Evolutionary conservation across 345 rosid genomes (phyloP).

Genomic region (Syzygium aromaticum): DNA sequence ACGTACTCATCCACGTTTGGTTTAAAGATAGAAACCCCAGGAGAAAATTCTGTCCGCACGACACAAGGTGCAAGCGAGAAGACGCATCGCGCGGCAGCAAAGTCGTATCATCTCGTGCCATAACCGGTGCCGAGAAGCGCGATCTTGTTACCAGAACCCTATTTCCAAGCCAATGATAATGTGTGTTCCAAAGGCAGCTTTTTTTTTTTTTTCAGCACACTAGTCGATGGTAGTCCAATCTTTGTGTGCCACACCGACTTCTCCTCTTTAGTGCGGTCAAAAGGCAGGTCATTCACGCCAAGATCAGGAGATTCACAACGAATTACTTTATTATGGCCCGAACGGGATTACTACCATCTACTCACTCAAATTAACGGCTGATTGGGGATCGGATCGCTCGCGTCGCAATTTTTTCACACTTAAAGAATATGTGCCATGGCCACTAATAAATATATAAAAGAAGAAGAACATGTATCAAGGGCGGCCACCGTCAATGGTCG

Average conservation of each 20-base stretch:
- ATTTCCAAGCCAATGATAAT: neutral
- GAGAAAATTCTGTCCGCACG: neutral
- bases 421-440: neutral
- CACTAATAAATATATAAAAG: neutral
- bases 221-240: neutral
- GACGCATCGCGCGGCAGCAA: neutral
- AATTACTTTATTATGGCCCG: neutral
- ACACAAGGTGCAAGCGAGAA: neutral
- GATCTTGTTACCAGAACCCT: neutral
- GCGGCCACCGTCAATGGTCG: neutral
- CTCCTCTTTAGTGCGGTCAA: neutral
- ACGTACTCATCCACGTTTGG: neutral
- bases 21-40: neutral
- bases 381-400: neutral
- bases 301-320: neutral
- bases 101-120: neutral
- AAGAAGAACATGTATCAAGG: neutral
- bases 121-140: neutral
- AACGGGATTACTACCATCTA: accelerated
- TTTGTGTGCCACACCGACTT: neutral
- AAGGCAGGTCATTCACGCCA: neutral
- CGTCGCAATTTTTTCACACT: neutral
- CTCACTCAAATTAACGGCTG: neutral
- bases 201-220: neutral
- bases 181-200: neutral